phyloP scores from a whole-genome alignment of 2,329 filamentous ascomycete genomes.

The Fusarium sp. region DNA sequence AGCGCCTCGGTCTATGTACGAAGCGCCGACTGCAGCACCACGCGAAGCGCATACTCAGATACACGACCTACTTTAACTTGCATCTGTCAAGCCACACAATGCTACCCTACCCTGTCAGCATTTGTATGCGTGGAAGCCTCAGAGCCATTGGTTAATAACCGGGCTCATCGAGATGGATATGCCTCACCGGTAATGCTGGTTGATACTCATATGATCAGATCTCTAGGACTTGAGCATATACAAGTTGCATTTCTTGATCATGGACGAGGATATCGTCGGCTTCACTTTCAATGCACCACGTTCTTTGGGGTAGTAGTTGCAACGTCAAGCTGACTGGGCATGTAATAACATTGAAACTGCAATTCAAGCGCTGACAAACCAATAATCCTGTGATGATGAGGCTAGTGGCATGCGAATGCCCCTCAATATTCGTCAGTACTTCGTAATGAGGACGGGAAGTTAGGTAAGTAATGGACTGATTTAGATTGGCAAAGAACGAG shows the following conservation, averaged over 20 bases:
- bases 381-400: neutral
- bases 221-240: slow-evolving; percentile 1
- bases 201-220: slow-evolving; percentile 16
- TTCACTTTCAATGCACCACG: neutral
- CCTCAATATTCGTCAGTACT: neutral
- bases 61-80: slow-evolving; percentile 20
- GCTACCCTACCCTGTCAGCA: slow-evolving; percentile 22
- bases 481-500: neutral
- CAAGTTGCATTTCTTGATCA: neutral
- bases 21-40: slow-evolving; percentile 7
- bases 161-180: slow-evolving; percentile 8
- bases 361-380: neutral
- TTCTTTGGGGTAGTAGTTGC: neutral
- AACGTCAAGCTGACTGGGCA: neutral
- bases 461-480: neutral
- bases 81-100: slow-evolving; percentile 27
- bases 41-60: neutral
- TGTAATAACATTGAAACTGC: neutral
- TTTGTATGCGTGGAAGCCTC: slow-evolving; percentile 9
- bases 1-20: slow-evolving; percentile 9
- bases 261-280: slow-evolving; percentile 18
- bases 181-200: slow-evolving; percentile 23
- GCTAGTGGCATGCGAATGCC: neutral
- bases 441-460: neutral
- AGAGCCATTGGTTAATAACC: slow-evolving; percentile 16